Conservation (phyloP, 768 basidiomycete genomes). For the Gelatoporia subvermispora region DNA sequence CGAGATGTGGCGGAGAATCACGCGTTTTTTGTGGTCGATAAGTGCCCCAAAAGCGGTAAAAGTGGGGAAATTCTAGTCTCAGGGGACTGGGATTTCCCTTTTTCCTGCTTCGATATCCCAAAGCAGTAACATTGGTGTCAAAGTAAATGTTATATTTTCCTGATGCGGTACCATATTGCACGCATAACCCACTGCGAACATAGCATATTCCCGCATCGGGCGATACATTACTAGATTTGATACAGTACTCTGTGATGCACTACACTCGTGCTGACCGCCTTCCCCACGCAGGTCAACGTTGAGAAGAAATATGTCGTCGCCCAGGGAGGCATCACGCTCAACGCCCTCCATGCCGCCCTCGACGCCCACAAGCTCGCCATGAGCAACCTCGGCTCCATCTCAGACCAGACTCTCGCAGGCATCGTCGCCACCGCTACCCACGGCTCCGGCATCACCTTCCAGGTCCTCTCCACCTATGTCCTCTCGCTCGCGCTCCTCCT, state of each 20-base stretch:
- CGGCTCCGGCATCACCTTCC: slow-evolving; percentile 78
- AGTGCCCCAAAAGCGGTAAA: too few species aligned
- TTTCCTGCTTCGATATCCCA: too few species aligned
- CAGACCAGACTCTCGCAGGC: slow-evolving; percentile 92
- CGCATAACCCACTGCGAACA: too few species aligned
- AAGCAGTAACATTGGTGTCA: too few species aligned
- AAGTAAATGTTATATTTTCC: too few species aligned
- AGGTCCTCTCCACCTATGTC: slow-evolving; percentile 80
- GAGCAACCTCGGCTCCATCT: slow-evolving; percentile 92
- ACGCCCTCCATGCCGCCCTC: slow-evolving; percentile 67
- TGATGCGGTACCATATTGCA: too few species aligned
- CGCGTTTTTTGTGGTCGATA: too few species aligned
- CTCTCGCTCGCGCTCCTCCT: slow-evolving; percentile 70
- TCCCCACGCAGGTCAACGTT: slow-evolving; percentile 52
- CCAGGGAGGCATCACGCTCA: slow-evolving; percentile 76
- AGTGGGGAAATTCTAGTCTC: too few species aligned
- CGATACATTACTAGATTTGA: neutral
- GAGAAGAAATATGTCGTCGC: slow-evolving; percentile 64
- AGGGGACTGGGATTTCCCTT: too few species aligned
- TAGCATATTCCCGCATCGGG: neutral
- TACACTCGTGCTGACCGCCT: slow-evolving; percentile 1
- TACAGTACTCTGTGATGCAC: neutral
- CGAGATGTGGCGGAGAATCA: too few species aligned
- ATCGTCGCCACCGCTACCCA: slow-evolving; percentile 93
- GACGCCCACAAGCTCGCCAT: slow-evolving; percentile 70